Conservation (phyloP, 2,329 filamentous ascomycete genomes). For the Pseudopyrenochaeta lycopersici region DNA sequence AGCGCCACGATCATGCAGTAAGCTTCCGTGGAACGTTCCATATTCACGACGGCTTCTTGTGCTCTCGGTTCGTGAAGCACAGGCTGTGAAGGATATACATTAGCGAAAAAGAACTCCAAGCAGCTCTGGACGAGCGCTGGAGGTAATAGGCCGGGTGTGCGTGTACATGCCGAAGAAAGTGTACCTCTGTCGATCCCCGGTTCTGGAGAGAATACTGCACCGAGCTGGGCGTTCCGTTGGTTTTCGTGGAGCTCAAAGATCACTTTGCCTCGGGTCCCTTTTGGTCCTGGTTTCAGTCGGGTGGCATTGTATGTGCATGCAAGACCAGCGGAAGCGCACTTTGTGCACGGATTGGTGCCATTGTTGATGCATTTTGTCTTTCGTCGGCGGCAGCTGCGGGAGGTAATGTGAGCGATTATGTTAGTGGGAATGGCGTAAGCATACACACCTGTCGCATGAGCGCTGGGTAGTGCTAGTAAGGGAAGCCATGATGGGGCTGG, state of each 20-base stretch:
- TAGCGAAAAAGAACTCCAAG: slow-evolving; percentile 68
- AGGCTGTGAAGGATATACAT: slow-evolving; percentile 72
- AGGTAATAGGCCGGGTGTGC: slow-evolving; percentile 60
- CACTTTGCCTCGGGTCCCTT: slow-evolving; percentile 69
- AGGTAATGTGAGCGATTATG: slow-evolving; percentile 13
- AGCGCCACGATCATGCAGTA: slow-evolving; percentile 65
- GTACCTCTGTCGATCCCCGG: slow-evolving; percentile 52
- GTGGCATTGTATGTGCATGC: no score
- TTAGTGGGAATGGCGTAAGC: slow-evolving; percentile 7
- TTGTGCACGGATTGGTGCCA: slow-evolving; percentile 65
- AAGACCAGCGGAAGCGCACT: no score
- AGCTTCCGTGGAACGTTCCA: slow-evolving; percentile 63
- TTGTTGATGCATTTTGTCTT: slow-evolving; percentile 63
- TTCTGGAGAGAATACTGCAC: slow-evolving; percentile 50
- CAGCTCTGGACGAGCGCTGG: slow-evolving; percentile 62
- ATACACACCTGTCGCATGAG: slow-evolving; percentile 53
- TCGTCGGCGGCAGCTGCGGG: slow-evolving; percentile 55
- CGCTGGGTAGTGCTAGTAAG: slow-evolving; percentile 47
- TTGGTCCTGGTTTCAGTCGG: slow-evolving; percentile 71
- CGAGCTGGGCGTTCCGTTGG: slow-evolving; percentile 55
- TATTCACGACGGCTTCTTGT: slow-evolving; percentile 63
- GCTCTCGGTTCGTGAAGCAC: slow-evolving; percentile 62
- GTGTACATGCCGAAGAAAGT: slow-evolving; percentile 54
- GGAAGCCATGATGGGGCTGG: slow-evolving; percentile 37
- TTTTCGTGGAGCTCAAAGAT: slow-evolving; percentile 69